phyloP scores from a whole-genome alignment of 345 rosid genomes.

The Carallia pectinifolia region DNA sequence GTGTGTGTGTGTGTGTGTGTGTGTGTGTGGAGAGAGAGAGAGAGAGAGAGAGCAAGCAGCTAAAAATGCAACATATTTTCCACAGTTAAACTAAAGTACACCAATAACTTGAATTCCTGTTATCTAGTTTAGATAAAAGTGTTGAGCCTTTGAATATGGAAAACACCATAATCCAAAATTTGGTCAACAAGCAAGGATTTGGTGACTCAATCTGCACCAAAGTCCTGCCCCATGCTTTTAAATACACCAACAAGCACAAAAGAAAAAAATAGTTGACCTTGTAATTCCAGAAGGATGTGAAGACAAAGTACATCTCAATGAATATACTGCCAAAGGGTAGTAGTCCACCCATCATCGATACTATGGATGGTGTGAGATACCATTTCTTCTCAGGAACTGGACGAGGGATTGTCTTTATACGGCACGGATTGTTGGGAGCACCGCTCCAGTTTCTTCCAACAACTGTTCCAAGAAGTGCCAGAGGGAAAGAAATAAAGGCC shows the following conservation, averaged over 20 bases:
- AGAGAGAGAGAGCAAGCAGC: too few relatives aligned
- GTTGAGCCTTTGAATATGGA: background rate
- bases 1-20: too few relatives aligned
- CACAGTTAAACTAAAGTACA: too few relatives aligned
- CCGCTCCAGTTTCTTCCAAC: conserved; percentile 96
- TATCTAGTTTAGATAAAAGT: background rate
- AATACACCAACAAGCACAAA: background rate
- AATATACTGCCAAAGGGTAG: conserved; percentile 95
- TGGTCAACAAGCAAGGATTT: background rate
- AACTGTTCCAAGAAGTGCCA: conserved; percentile 91
- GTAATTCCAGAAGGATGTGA: conserved; percentile 98
- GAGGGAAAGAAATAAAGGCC: conserved; percentile 94
- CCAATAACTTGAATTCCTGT: background rate
- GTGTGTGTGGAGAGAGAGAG: too few relatives aligned
- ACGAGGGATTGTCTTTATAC: conserved; percentile 93
- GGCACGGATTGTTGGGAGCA: conserved; percentile 93
- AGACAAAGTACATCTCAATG: conserved; percentile 96
- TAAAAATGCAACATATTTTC: too few relatives aligned
- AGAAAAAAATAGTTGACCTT: conserved; percentile 51
- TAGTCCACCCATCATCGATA: conserved; percentile 90
- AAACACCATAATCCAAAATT: background rate
- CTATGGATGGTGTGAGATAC: conserved; percentile 91
- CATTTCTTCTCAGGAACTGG: conserved; percentile 96
- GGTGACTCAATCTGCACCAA: background rate
- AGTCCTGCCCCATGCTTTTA: background rate